phyloP scores from a whole-genome alignment of 2,329 filamentous ascomycete genomes.

The Huntiella abstrusa region DNA sequence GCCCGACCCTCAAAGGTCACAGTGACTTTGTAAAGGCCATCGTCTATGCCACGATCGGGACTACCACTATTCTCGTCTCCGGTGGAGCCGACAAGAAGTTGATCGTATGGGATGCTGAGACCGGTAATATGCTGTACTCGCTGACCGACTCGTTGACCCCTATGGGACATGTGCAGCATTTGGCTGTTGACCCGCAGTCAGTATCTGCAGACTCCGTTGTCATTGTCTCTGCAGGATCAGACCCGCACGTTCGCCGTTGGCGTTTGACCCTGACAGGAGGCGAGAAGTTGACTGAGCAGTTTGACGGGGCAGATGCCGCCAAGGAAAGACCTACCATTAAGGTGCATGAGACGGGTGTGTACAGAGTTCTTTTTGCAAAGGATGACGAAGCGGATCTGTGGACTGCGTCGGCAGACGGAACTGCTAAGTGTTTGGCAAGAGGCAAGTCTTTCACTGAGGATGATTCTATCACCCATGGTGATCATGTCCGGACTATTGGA shows the following conservation, averaged over 20 bases:
- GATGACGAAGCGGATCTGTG: slow-evolving; percentile 56
- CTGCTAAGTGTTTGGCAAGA: slow-evolving; percentile 59
- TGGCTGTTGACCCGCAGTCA: slow-evolving; percentile 53
- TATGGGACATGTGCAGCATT: slow-evolving; percentile 63
- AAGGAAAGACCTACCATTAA: slow-evolving; percentile 36
- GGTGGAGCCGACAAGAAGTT: slow-evolving; percentile 65
- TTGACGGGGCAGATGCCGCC: slow-evolving; percentile 22
- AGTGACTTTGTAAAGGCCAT: slow-evolving; percentile 82
- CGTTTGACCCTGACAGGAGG: slow-evolving; percentile 33
- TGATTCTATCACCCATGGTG: slow-evolving; percentile 59
- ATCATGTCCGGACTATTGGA: slow-evolving; percentile 73
- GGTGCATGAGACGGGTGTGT: slow-evolving; percentile 81
- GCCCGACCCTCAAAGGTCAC: slow-evolving; percentile 54
- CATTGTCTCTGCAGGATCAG: slow-evolving; percentile 64
- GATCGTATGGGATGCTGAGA: slow-evolving; percentile 61
- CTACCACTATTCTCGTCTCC: slow-evolving; percentile 47
- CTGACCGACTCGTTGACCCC: slow-evolving; percentile 53
- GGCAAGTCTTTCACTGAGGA: slow-evolving; percentile 50
- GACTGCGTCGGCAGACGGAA: slow-evolving; percentile 87
- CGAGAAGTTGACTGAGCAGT: slow-evolving; percentile 33
- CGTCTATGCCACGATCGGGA: slow-evolving; percentile 39
- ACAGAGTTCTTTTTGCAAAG: slow-evolving; percentile 55
- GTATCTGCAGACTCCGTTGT: slow-evolving; percentile 25
- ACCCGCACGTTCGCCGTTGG: slow-evolving; percentile 66
- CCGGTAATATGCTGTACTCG: slow-evolving; percentile 50